Conservation (phyloP, 306 rosid species). For the Lathyrus oleraceus region DNA sequence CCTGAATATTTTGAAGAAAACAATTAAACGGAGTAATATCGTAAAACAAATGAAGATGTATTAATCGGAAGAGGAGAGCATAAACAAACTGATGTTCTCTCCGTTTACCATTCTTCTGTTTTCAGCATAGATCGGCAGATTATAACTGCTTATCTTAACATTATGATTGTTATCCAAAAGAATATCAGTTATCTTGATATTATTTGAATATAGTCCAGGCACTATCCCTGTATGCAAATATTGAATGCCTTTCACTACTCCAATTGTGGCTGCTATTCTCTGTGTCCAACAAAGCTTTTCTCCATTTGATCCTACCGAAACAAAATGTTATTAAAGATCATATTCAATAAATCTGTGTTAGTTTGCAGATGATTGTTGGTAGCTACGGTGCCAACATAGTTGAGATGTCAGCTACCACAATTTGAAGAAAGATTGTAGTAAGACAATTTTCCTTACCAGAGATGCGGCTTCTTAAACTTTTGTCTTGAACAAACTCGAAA, state of each 20-base stretch:
- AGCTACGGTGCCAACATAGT: too few relatives aligned
- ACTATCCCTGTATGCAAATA: constrained; percentile 93
- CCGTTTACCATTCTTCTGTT: constrained; percentile 55
- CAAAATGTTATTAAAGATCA: constrained; percentile 33
- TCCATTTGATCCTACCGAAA: constrained; percentile 55
- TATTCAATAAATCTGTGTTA: neutral
- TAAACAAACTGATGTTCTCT: constrained; percentile 3
- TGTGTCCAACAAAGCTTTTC: constrained; percentile 77
- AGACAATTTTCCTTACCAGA: constrained; percentile 59
- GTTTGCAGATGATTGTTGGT: too few relatives aligned
- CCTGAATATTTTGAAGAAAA: constrained; percentile 45
- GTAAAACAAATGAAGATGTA: constrained; percentile 22
- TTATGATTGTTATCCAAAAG: constrained; percentile 69
- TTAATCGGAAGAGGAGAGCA: neutral
- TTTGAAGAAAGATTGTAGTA: constrained; percentile 3
- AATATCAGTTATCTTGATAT: constrained; percentile 80
- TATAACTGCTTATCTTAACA: constrained; percentile 76
- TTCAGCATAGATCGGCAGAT: constrained; percentile 64
- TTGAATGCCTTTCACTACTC: constrained; percentile 83
- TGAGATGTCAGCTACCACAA: too few relatives aligned
- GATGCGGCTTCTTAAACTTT: constrained; percentile 61
- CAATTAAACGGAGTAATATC: constrained; percentile 12
- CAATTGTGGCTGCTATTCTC: constrained; percentile 83
- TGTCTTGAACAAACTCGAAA: constrained; percentile 73
- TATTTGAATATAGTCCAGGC: constrained; percentile 81